Base-by-base conservation (phyloP, 1,284 basidiomycete genomes). In the Paramarasmius palmivorus region DNA sequence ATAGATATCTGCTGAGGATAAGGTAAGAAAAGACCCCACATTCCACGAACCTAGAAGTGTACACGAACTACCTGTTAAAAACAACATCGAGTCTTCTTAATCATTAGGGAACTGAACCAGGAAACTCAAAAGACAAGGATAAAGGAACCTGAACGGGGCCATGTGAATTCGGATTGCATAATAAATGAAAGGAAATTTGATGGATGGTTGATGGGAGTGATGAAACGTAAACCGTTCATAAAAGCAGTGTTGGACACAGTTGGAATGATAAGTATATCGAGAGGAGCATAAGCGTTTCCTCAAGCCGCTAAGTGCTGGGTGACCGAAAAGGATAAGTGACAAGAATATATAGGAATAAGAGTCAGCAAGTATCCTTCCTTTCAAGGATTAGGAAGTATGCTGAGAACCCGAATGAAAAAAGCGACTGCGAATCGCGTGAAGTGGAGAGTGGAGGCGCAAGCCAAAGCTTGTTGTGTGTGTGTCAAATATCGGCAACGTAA, bases 61-160 rank as follows among this genome's bases (percentile, higher is more conserved):
- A 12, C 17, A 72, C 76, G 38, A 36, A 92, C n/a, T n/a, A n/a
- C 90, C 93, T 79, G 62, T 81, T 88, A 36, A 98, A 76, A 36
- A 98, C 76, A 22, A 98, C 93, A 53, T 84, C 83, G 57, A 63
- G 94, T 95, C 69, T 84, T 88, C 70, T 90, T 88, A 58, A 98
- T 79, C 47, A 82, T 95, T 14, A 81, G 72, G 17, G 91, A 87
- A 63, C 92, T 93, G 49, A 97, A 86, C 56, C 97, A 62, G 59
- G 61, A 59, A 56, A n/a, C n/a, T 57, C 59, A 56, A 56, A 52
- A 55, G 63, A 52, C 39, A 46, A 51, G 51, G 56, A 56, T n/a
- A 57, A 52, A 45, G 52, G 54, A 54, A 37, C 50, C 41, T 96
- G 65, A 99, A 99, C 74, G 99, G 98, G 61, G 94, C 96, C n/a